Evolutionary conservation across 139 green algal species (phyloP).

Genomic region (Trebouxia sp.): DNA sequence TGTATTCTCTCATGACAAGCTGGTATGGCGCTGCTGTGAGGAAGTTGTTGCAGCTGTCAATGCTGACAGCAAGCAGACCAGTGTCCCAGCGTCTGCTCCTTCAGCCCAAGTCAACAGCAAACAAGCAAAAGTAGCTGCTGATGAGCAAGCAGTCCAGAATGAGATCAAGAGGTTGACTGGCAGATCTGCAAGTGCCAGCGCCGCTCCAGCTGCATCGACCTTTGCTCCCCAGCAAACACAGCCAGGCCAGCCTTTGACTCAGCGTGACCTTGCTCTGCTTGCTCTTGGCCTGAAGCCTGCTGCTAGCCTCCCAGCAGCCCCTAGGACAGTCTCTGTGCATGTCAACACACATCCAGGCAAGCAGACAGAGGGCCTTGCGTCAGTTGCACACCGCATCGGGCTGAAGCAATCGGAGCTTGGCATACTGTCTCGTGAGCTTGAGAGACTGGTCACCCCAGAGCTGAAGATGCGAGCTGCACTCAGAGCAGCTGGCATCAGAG

Average conservation of each 20-base stretch:
- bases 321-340: constrained; percentile 15
- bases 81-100: background rate
- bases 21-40: constrained; percentile 24
- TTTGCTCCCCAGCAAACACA: background rate
- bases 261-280: constrained; percentile 14
- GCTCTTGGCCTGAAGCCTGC: constrained; percentile 13
- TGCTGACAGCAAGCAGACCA: background rate
- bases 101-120: background rate
- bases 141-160: constrained; percentile 16
- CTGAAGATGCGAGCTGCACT: constrained; percentile 15
- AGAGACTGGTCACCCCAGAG: constrained; percentile 2
- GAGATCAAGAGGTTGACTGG: constrained; percentile 23
- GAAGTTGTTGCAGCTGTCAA: constrained; percentile 19
- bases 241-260: background rate
- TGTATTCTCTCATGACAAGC: constrained; percentile 32
- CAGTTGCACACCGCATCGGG: constrained; percentile 4
- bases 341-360: background rate
- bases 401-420: constrained; percentile 2
- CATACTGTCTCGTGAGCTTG: background rate
- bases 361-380: background rate
- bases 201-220: background rate
- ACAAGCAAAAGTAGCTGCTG: background rate
- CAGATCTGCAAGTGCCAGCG: background rate
- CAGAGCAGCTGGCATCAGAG: constrained; percentile 2
- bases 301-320: background rate